Conservation (phyloP, 208 protist species). For the Balamuthia mandrillaris region DNA sequence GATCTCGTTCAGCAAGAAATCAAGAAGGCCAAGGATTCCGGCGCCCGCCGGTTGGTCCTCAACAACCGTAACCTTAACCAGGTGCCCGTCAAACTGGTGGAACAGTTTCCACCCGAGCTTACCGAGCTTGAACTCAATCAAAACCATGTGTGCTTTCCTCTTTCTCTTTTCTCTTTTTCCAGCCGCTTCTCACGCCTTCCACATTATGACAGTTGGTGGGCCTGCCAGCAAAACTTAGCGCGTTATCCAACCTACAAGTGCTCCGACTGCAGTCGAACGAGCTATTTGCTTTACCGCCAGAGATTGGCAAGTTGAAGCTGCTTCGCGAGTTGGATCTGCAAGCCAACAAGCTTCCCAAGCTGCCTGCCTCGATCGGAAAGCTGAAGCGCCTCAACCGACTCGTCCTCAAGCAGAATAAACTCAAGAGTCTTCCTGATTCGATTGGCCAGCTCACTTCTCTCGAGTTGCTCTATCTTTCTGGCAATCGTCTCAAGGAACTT, state of each 20-base stretch:
- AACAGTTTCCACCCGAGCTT: background rate
- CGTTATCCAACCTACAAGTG: background rate
- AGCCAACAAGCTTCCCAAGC: constrained; percentile 27
- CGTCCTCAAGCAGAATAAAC: constrained; percentile 15
- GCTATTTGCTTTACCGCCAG: constrained; percentile 11
- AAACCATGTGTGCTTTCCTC: background rate
- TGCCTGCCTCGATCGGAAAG: constrained; percentile 16
- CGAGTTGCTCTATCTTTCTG: constrained; percentile 2
- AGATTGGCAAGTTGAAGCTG: background rate
- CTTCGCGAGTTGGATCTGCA: constrained; percentile 17
- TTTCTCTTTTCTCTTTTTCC: background rate
- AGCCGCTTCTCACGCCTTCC: background rate
- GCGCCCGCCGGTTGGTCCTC: too few relatives aligned
- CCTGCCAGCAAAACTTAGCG: background rate
- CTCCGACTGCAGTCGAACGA: background rate
- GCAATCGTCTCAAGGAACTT: background rate
- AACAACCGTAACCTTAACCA: constrained; percentile 9
- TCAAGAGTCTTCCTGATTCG: background rate
- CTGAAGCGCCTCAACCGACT: background rate
- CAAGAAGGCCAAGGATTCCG: too few relatives aligned
- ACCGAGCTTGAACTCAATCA: constrained; percentile 8
- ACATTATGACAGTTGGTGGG: background rate
- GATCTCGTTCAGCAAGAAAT: too few relatives aligned
- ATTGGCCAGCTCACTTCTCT: constrained; percentile 19
- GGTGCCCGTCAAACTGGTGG: background rate